phyloP scores from a whole-genome alignment of 2,329 filamentous ascomycete genomes.

The Hysterium pulicare region DNA sequence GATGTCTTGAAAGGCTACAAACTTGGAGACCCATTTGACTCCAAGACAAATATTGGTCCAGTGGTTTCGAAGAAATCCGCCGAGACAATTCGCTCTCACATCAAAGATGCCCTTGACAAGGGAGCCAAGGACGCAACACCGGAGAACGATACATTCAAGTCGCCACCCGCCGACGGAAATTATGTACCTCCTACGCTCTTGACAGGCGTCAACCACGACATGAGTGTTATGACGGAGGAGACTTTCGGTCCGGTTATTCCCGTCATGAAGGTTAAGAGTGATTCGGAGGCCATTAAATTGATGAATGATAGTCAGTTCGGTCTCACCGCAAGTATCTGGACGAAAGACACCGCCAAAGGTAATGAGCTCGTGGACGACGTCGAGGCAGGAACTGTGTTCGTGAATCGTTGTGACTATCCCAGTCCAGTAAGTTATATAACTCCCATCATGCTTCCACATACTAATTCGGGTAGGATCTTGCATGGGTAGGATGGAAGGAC shows the following conservation, averaged over 20 bases:
- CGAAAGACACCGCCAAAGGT: slow-evolving; percentile 74
- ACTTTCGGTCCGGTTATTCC: slow-evolving; percentile 93
- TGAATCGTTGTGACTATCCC: slow-evolving; percentile 90
- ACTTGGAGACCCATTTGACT: slow-evolving; percentile 82
- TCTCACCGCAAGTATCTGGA: slow-evolving; percentile 96
- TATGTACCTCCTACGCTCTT: slow-evolving; percentile 85
- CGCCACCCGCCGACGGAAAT: slow-evolving; percentile 73
- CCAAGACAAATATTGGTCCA: slow-evolving; percentile 77
- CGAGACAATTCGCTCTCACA: slow-evolving; percentile 71
- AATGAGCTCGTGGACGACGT: slow-evolving; percentile 75
- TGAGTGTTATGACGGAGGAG: slow-evolving; percentile 89
- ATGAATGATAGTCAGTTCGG: slow-evolving; percentile 98
- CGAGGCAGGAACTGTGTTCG: slow-evolving; percentile 92
- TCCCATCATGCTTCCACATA: slow-evolving; percentile 1
- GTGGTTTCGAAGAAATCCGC: slow-evolving; percentile 80
- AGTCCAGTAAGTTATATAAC: slow-evolving; percentile 67
- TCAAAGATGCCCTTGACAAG: slow-evolving; percentile 77
- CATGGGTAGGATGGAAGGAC: slow-evolving; percentile 98
- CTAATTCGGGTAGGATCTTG: slow-evolving; percentile 63
- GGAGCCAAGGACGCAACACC: slow-evolving; percentile 84
- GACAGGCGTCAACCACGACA: slow-evolving; percentile 72
- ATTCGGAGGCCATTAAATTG: slow-evolving; percentile 73
- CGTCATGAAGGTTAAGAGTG: slow-evolving; percentile 78
- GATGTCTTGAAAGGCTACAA: slow-evolving; percentile 75
- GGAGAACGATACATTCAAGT: slow-evolving; percentile 71